Evolutionary conservation across 2,329 filamentous ascomycete genomes (phyloP), one percentile per base, ranked within the genome.

Genomic region (Scedosporium boydii): DNA sequence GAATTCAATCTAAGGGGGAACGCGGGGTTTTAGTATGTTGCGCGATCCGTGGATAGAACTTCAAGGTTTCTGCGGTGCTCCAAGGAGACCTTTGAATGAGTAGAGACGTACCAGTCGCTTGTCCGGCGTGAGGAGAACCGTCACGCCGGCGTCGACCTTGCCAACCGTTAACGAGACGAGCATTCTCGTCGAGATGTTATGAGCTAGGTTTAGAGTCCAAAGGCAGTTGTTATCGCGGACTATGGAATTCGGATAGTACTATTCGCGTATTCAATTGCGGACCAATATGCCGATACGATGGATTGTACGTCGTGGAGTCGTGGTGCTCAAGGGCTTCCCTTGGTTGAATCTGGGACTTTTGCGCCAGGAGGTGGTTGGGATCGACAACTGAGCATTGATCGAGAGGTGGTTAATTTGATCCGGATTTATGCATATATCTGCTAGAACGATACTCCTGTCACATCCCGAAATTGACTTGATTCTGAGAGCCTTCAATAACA

Each of bases 81-180:
- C 2, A 34, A 34, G 7, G 29, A 34, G 9, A 51, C 44, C 60
- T 42, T 34, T 41, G 29, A 44, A 57, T 26, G 26, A 53, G 41
- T 9, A 58, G 29, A 59, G 16, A 29, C 18, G 18, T 85, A 97
- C 93, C 70, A 99, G 83, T 73, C 95, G 88, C 78, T 98, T 98
- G 77, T 99, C 95, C 73, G 96, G 90, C 58, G 95, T 99, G 72
- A 99, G 80, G 62, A 99, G 87, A 65, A 99, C 95, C 59, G 95
- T 96, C 73, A 99, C 93, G 77, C 95, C 95, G 71, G 95, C 95
- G 77, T 99, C 95, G 77, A 99, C 95, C 81, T 99, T 99, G 81
- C 95, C 95, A 77, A 99, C 95, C 59, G 93, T 98, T 73, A 99
- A 84, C 68, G 95, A 98, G 77, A 99, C 91, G 72, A 98, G 84